Percentiles rank a stretch among this genome's conserved stretches.
phyloP scores from a whole-genome alignment of 116 monocot genomes.

The Thalassia testudinum region DNA sequence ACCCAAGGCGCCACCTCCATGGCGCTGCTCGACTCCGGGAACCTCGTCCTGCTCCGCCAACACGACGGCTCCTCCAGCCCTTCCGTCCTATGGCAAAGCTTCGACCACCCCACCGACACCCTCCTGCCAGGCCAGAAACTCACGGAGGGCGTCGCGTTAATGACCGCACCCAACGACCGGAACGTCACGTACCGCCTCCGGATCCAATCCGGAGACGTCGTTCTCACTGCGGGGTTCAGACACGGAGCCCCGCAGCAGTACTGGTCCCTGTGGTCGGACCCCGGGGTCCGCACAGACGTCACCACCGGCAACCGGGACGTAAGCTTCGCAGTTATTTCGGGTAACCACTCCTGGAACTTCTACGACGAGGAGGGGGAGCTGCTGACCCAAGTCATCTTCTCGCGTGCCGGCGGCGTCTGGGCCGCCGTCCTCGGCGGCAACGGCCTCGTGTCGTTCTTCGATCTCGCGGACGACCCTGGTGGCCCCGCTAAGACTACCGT shows the following conservation, averaged over 20 bases:
- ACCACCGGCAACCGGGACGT: not conserved
- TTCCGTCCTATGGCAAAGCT: conserved; percentile 22
- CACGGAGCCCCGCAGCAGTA: conserved; percentile 16
- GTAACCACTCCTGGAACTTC: conserved; percentile 45
- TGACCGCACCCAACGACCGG: not conserved
- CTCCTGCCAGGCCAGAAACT: conserved; percentile 15
- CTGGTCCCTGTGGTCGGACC: conserved; percentile 45
- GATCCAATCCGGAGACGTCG: conserved; percentile 13
- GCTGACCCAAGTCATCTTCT: conserved; percentile 17
- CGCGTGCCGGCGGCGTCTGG: not conserved
- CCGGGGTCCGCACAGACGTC: conserved; percentile 15
- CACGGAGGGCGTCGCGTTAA: conserved; percentile 10
- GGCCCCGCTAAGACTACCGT: not conserved
- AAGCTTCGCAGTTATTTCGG: conserved; percentile 17
- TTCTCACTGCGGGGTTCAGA: conserved; percentile 8
- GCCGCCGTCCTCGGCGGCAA: too few species aligned
- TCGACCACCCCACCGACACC: conserved; percentile 21
- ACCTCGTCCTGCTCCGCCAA: conserved; percentile 5
- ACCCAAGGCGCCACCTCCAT: conserved; percentile 11
- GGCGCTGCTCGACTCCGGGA: conserved; percentile 14
- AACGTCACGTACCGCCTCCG: conserved; percentile 5
- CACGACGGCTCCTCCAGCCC: not conserved
- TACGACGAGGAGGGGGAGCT: conserved; percentile 18
- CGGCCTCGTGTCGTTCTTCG: conserved; percentile 26
- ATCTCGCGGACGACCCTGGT: not conserved